Evolutionary conservation across 176 grass and related monocot genomes (phyloP).

Genomic region (Aegilops sharonensis): DNA sequence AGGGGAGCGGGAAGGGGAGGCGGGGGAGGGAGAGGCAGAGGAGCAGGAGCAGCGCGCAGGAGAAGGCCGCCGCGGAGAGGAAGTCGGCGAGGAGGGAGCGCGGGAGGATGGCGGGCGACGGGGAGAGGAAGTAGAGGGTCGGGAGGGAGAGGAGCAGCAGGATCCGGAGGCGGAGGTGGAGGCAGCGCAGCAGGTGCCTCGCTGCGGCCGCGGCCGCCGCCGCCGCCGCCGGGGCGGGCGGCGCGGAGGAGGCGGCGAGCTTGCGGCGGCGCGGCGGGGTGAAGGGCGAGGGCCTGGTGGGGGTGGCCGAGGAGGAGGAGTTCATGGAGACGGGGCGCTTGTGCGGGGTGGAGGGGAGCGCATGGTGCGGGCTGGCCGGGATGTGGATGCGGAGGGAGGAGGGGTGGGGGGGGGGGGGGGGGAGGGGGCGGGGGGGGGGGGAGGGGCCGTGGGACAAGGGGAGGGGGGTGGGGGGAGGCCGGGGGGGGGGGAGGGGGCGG

Average conservation of each 20-base stretch:
- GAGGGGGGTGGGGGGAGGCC: no score
- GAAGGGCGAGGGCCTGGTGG: constrained; percentile 39
- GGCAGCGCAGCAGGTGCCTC: constrained; percentile 65
- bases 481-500: no score
- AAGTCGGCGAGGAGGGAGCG: constrained; percentile 87
- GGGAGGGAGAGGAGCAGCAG: constrained; percentile 71
- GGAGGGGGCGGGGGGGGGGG: no score
- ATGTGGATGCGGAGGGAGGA: constrained; percentile 77
- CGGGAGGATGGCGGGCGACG: constrained; percentile 34
- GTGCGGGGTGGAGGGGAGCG: constrained; percentile 63
- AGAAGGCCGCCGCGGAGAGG: constrained; percentile 90
- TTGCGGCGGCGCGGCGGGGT: constrained; percentile 43
- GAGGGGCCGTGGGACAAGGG: no score
- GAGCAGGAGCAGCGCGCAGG: constrained; percentile 74
- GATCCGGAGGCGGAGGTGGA: constrained; percentile 69
- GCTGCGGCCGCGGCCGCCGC: constrained; percentile 47
- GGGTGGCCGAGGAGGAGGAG: constrained; percentile 34
- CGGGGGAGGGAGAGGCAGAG: constrained; percentile 76
- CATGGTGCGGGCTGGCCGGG: constrained; percentile 57
- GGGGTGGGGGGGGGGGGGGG: constrained; percentile 25
- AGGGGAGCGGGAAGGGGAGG: constrained; percentile 53
- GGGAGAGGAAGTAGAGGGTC: constrained; percentile 55
- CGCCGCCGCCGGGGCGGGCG: constrained; percentile 20
- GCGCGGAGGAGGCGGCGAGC: constrained; percentile 7
- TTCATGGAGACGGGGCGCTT: constrained; percentile 58